Conservation (phyloP, 495 filamentous ascomycete genomes). For the Daldinia bambusicola region DNA sequence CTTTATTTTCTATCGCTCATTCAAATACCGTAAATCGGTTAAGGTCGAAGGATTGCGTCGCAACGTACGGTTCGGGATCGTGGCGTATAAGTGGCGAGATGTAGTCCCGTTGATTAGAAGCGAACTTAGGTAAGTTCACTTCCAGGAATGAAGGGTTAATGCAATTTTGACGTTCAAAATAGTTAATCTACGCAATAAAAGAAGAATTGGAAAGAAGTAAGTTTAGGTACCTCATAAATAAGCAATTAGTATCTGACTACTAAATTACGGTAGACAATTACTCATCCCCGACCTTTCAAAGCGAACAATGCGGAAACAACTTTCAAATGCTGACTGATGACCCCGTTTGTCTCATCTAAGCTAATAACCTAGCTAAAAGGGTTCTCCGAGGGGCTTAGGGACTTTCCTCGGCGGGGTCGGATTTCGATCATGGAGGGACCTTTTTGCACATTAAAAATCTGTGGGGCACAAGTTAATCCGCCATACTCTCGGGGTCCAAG, state of each 20-base stretch:
- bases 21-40: not conserved
- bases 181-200: not conserved
- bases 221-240: not conserved
- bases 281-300: conserved; percentile 22
- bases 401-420: conserved; percentile 34
- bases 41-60: conserved; percentile 17
- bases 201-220: not conserved
- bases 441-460: not conserved
- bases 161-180: not conserved
- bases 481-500: not conserved
- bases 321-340: conserved; percentile 43
- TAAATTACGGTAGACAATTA: conserved; percentile 15
- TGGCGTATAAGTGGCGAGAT: conserved; percentile 10
- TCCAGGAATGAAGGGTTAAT: not conserved
- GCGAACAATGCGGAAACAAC: conserved; percentile 22
- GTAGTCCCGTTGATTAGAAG: not conserved
- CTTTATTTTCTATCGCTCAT: not conserved
- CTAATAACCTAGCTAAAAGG: conserved; percentile 1
- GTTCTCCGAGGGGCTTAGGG: conserved; percentile 24
- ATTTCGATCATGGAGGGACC: conserved; percentile 21
- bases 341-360: conserved; percentile 2
- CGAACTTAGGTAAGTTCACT: too few species aligned
- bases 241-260: not conserved
- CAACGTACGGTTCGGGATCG: not conserved
- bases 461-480: conserved; percentile 11